These are phyloP conservation scores for Chenopodium quinoa DNA, from an alignment of 148 eudicot genomes.

Conservation along the genomic window DNA sequence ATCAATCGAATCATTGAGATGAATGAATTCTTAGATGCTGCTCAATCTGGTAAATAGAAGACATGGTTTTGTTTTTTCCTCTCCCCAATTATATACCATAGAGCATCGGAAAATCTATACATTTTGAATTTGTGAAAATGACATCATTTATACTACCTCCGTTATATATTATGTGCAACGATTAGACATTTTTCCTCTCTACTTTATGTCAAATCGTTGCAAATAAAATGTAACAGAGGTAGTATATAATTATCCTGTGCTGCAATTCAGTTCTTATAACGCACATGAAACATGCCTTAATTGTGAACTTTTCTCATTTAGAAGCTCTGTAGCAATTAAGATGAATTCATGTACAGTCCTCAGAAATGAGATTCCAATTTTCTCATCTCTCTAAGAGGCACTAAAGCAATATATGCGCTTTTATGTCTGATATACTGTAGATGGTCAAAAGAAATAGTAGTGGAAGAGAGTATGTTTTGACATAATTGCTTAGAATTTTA, in stretches of 20 bases:
- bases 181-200: too few species aligned
- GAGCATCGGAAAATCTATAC: not conserved
- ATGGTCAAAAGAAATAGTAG: not conserved
- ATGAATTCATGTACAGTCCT: not conserved
- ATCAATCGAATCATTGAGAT: constrained; percentile 88
- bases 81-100: too few species aligned
- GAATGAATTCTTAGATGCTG: constrained; percentile 82
- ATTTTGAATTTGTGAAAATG: not conserved
- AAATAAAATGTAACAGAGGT: too few species aligned
- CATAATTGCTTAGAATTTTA: not conserved
- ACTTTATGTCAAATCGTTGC: too few species aligned
- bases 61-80: not conserved
- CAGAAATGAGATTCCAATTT: not conserved
- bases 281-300: not conserved
- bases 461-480: not conserved
- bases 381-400: not conserved
- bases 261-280: not conserved
- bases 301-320: not conserved
- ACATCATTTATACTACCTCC: not conserved
- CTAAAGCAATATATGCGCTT: not conserved
- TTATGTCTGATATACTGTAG: not conserved
- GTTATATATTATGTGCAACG: too few species aligned
- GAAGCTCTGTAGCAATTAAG: not conserved
- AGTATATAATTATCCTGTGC: not conserved
- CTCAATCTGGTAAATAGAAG: constrained; percentile 61